Percentiles rank a stretch among this genome's conserved stretches.
phyloP scores from a whole-genome alignment of 371 early-diverging fungal species.

The Sporodiniella umbellata region DNA sequence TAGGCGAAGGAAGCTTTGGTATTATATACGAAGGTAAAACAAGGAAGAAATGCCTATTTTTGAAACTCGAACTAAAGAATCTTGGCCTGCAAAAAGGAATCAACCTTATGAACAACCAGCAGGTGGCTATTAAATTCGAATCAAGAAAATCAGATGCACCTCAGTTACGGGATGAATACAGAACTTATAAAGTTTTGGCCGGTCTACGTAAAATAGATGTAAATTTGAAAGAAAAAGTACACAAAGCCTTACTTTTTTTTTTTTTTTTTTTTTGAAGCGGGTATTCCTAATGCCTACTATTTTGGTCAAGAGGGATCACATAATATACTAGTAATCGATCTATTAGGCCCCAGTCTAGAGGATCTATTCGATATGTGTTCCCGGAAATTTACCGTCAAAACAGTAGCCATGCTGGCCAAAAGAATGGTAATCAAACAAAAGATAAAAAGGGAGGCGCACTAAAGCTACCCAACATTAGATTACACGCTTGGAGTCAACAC shows the following conservation, averaged over 20 bases:
- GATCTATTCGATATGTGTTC: conserved; percentile 94
- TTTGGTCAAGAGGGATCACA: conserved; percentile 95
- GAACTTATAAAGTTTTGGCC: conserved; percentile 85
- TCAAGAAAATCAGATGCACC: conserved; percentile 92
- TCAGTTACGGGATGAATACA: conserved; percentile 90
- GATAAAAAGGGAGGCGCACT: neutral
- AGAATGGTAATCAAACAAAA: conserved; percentile 68
- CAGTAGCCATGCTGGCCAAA: conserved; percentile 92
- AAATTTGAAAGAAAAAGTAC: neutral
- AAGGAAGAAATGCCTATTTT: neutral
- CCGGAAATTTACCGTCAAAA: conserved; percentile 86
- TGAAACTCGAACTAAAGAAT: neutral
- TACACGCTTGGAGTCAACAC: conserved; percentile 83
- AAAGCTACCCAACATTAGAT: conserved; percentile 48
- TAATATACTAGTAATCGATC: conserved; percentile 91
- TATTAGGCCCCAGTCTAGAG: conserved; percentile 93
- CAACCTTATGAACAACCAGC: conserved; percentile 77
- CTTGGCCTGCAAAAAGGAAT: conserved; percentile 38
- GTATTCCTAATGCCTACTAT: conserved; percentile 87
- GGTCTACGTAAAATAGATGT: conserved; percentile 62
- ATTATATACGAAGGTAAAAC: conserved; percentile 91
- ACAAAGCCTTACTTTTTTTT: neutral
- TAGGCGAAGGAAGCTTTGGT: conserved; percentile 95
- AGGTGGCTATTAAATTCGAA: conserved; percentile 94
- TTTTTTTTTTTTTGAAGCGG: conserved; percentile 38